These are phyloP conservation scores for Metroxylon sagu DNA, from an alignment of 176 grass and related monocot species.

Conservation along the genomic window DNA sequence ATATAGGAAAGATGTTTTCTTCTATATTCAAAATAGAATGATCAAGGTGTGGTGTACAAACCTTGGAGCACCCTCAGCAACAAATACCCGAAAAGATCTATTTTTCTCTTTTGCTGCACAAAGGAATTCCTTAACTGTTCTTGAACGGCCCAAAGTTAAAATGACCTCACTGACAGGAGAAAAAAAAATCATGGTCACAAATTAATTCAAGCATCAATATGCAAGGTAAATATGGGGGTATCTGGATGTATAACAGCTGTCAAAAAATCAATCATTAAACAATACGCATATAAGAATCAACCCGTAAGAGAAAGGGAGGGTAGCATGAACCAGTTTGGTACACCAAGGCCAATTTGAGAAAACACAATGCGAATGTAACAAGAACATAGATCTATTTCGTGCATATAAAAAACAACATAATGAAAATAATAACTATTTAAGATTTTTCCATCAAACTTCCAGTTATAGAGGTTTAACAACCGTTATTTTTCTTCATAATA, in stretches of 20 bases:
- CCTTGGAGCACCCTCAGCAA: slow-evolving; percentile 96
- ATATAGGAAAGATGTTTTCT: background rate
- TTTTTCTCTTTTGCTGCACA: slow-evolving; percentile 94
- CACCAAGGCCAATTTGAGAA: background rate
- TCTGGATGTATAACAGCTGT: too few species aligned
- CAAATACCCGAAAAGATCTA: slow-evolving; percentile 87
- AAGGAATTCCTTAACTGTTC: slow-evolving; percentile 92
- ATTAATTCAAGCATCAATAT: background rate
- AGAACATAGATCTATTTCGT: too few species aligned
- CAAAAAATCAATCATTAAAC: background rate
- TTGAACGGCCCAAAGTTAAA: slow-evolving; percentile 88
- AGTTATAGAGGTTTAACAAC: too few species aligned
- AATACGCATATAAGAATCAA: background rate
- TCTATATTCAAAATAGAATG: background rate
- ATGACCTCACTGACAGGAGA: slow-evolving; percentile 80
- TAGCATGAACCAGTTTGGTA: too few species aligned
- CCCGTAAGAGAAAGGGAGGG: too few species aligned
- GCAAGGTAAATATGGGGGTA: too few species aligned
- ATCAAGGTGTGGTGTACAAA: slow-evolving; percentile 19
- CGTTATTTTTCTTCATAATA: too few species aligned
- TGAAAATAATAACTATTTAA: too few species aligned
- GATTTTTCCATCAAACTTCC: too few species aligned
- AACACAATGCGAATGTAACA: too few species aligned
- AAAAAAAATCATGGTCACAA: slow-evolving; percentile 18
- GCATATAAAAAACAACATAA: too few species aligned